These are phyloP conservation scores for Paramecium sonneborni DNA, from an alignment of 73 alveolate species.

Conservation along the genomic window DNA sequence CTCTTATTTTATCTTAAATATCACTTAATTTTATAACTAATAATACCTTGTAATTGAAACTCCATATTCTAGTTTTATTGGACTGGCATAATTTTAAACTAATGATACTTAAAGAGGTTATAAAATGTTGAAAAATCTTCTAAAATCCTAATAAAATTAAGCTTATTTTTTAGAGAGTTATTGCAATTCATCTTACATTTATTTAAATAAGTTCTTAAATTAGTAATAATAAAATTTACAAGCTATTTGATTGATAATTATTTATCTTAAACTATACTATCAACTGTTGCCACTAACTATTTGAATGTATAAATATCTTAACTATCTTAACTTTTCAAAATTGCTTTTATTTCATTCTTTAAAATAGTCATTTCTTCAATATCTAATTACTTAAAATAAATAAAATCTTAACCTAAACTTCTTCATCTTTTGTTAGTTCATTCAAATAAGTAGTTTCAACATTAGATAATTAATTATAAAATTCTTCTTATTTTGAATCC, in stretches of 20 bases:
- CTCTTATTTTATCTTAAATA: not conserved
- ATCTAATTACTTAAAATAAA: not conserved
- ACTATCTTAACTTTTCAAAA: not conserved
- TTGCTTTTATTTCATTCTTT: slow-evolving; percentile 17
- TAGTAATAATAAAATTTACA: not conserved
- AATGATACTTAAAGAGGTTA: not conserved
- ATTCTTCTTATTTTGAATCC: slow-evolving; percentile 19
- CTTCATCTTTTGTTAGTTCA: not conserved
- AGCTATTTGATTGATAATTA: not conserved
- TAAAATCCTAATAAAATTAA: not conserved
- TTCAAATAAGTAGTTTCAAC: not conserved
- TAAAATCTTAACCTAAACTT: not conserved
- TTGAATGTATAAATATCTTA: not conserved
- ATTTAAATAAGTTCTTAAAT: not conserved
- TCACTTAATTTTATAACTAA: not conserved
- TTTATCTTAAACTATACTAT: not conserved
- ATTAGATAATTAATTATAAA: not conserved
- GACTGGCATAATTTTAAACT: not conserved
- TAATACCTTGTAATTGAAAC: not conserved
- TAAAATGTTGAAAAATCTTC: slow-evolving; percentile 20
- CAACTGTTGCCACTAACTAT: not conserved
- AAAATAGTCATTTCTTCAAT: slow-evolving; percentile 13
- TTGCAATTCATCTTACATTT: slow-evolving; percentile 4
- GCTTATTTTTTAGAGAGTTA: not conserved
- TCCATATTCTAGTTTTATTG: not conserved